Evolutionary conservation across 164 flowering plant species (phyloP).

Genomic region (Nymphaea thermarum): DNA sequence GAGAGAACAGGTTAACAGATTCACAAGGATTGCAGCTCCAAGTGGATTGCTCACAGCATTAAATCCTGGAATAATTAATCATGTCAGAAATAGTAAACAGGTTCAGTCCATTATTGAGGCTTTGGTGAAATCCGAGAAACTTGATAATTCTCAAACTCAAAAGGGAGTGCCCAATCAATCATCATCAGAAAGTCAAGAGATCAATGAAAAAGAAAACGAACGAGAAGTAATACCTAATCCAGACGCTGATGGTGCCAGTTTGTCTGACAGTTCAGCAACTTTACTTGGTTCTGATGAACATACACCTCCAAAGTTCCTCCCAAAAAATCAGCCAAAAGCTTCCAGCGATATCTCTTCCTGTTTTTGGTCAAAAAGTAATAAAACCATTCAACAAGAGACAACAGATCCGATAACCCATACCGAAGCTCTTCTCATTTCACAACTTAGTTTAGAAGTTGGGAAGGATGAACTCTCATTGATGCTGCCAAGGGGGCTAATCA

Average conservation of each 20-base stretch:
- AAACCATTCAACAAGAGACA: not conserved
- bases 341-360: not conserved
- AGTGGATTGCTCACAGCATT: slow-evolving; percentile 77
- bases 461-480: slow-evolving; percentile 6
- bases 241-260: not conserved
- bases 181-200: slow-evolving; percentile 6
- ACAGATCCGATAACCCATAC: slow-evolving; percentile 8
- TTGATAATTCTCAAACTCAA: not conserved
- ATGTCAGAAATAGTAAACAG: slow-evolving; percentile 89
- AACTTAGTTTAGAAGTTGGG: slow-evolving; percentile 20
- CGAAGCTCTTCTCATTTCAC: slow-evolving; percentile 13
- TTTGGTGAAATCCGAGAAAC: slow-evolving; percentile 52
- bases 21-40: slow-evolving; percentile 85
- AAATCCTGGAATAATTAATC: slow-evolving; percentile 92
- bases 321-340: not conserved
- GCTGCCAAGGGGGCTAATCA: slow-evolving; percentile 5
- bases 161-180: not conserved
- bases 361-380: not conserved
- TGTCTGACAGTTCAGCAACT: not conserved
- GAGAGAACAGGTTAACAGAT: slow-evolving; percentile 74
- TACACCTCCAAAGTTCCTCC: not conserved
- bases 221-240: slow-evolving; percentile 9
- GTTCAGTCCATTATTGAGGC: slow-evolving; percentile 92
- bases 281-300: not conserved
- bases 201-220: slow-evolving; percentile 13